These are phyloP conservation scores for Hymenoscyphus repandus DNA, from an alignment of 2,329 filamentous ascomycete species.

Conservation along the genomic window DNA sequence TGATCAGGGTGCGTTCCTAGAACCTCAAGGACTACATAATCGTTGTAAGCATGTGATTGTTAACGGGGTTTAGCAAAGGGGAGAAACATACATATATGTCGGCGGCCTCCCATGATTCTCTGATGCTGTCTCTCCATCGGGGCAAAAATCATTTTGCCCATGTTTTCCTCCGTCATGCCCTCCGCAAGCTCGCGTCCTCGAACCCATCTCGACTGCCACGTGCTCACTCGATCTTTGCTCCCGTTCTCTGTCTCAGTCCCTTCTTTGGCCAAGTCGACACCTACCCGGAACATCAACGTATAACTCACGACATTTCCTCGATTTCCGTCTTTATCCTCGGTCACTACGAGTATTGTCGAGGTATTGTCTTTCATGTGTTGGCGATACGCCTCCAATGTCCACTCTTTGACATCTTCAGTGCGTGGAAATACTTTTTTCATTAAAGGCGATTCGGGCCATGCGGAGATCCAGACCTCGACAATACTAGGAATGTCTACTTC, in stretches of 20 bases:
- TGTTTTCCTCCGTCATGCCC: slow-evolving; percentile 3
- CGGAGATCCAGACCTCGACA: slow-evolving; percentile 3
- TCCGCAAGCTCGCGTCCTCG: background rate
- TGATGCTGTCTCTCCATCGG: slow-evolving; percentile 12
- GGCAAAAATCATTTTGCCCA: slow-evolving; percentile 5
- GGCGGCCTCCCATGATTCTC: slow-evolving; percentile 3
- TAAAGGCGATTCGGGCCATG: background rate
- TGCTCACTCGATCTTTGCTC: background rate
- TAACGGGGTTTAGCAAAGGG: background rate
- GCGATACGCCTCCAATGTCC: background rate
- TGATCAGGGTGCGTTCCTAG: background rate
- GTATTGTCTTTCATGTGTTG: background rate
- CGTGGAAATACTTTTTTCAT: slow-evolving; percentile 3
- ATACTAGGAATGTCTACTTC: slow-evolving; percentile 7
- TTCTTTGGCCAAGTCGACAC: too few species aligned
- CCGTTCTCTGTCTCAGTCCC: background rate
- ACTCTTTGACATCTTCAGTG: slow-evolving; percentile 2
- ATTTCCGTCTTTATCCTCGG: background rate
- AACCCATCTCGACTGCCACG: slow-evolving; percentile 5
- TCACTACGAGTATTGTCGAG: slow-evolving; percentile 1
- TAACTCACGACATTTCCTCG: background rate
- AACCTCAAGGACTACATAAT: background rate
- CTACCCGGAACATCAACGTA: too few species aligned
- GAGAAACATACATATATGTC: slow-evolving; percentile 8
- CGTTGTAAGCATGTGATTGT: background rate